Conservation (phyloP, 2,329 filamentous ascomycete genomes). For the Cordyceps sp. region DNA sequence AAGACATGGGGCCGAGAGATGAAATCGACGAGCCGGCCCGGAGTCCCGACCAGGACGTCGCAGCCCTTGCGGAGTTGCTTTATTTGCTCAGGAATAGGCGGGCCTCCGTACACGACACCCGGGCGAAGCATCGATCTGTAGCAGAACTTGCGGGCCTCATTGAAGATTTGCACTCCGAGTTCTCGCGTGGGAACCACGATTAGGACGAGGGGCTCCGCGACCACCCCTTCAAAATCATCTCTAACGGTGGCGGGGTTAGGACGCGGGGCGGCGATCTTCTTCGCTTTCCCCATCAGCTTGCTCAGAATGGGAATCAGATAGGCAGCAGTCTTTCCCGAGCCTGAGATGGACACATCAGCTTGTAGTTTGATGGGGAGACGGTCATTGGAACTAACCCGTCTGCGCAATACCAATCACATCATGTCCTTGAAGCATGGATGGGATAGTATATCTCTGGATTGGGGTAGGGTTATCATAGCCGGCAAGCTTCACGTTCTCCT, state of each 20-base stretch:
- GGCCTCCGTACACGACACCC: slow-evolving; percentile 77
- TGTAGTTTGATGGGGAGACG: neutral
- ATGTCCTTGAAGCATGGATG: slow-evolving; percentile 56
- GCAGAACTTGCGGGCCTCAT: slow-evolving; percentile 81
- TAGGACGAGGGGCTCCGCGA: slow-evolving; percentile 76
- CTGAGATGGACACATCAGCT: slow-evolving; percentile 25
- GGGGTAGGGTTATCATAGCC: slow-evolving; percentile 63
- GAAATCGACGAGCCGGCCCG: slow-evolving; percentile 73
- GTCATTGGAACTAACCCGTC: slow-evolving; percentile 48
- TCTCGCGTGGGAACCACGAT: slow-evolving; percentile 79
- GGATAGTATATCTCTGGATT: slow-evolving; percentile 74
- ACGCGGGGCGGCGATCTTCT: slow-evolving; percentile 65
- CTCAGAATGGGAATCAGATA: slow-evolving; percentile 83
- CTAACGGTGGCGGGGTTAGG: slow-evolving; percentile 46
- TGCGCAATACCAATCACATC: slow-evolving; percentile 86
- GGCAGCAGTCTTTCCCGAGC: slow-evolving; percentile 90
- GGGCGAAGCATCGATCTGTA: slow-evolving; percentile 92
- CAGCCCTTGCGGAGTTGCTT: slow-evolving; percentile 67
- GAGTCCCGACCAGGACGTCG: slow-evolving; percentile 76
- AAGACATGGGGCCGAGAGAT: slow-evolving; percentile 55
- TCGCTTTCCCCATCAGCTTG: slow-evolving; percentile 88
- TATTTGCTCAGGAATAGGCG: slow-evolving; percentile 51
- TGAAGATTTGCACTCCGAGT: slow-evolving; percentile 85
- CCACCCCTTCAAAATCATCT: slow-evolving; percentile 29
- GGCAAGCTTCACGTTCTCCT: slow-evolving; percentile 58